phyloP scores from a whole-genome alignment of 306 rosid genomes.

The Rosa chinensis region DNA sequence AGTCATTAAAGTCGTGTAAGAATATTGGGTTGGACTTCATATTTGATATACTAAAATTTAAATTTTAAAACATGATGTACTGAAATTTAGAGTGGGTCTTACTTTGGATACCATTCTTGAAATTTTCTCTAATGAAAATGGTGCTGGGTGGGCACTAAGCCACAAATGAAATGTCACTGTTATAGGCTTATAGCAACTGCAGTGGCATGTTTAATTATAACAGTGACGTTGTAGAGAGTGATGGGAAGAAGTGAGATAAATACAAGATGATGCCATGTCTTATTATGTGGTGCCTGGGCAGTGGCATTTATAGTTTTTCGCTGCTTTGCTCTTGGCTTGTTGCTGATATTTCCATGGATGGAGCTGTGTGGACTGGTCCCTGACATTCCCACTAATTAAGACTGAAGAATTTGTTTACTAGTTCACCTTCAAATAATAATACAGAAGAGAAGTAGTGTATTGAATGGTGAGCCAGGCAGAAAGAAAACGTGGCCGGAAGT shows the following conservation, averaged over 20 bases:
- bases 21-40: too few relatives aligned
- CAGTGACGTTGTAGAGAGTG: constrained; percentile 10
- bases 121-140: neutral
- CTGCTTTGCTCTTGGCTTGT: neutral
- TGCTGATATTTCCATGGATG: neutral
- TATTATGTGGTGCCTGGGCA: neutral
- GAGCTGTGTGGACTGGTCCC: neutral
- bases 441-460: neutral
- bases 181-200: neutral
- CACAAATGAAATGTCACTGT: neutral
- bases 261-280: constrained; percentile 17
- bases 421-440: neutral
- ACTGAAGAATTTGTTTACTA: neutral
- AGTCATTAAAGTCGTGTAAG: too few relatives aligned
- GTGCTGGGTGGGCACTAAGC: neutral
- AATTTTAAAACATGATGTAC: too few relatives aligned
- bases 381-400: neutral
- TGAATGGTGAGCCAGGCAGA: neutral
- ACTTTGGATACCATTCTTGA: too few relatives aligned
- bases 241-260: neutral
- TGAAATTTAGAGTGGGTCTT: too few relatives aligned
- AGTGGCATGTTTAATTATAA: neutral
- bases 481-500: constrained; percentile 27
- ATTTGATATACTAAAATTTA: too few relatives aligned
- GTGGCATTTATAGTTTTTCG: constrained; percentile 21